phyloP scores from a whole-genome alignment of 2,329 filamentous ascomycete genomes.

The Pseudogymnoascus sp. region DNA sequence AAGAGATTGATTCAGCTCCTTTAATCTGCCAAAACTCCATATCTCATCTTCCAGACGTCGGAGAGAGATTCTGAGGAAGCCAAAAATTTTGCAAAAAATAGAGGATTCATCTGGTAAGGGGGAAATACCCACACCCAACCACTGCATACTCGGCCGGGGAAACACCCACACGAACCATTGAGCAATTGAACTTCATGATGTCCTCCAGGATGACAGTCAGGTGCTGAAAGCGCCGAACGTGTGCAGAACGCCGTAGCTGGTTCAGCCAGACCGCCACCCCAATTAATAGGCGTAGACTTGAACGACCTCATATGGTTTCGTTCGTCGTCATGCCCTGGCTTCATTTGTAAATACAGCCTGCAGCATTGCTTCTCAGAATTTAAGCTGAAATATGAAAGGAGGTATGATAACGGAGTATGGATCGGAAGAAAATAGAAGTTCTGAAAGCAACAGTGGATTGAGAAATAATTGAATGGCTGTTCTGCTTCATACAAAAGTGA shows the following conservation, averaged over 20 bases:
- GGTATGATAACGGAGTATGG: neutral
- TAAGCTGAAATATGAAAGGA: neutral
- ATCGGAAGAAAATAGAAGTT: neutral
- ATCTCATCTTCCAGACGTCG: neutral
- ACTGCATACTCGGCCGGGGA: neutral
- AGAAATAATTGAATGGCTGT: neutral
- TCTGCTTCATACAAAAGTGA: neutral
- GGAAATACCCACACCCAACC: neutral
- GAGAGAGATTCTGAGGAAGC: neutral
- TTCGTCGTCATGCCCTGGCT: neutral
- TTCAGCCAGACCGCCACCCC: neutral
- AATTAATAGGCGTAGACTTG: neutral
- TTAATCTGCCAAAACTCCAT: neutral
- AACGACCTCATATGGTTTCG: neutral
- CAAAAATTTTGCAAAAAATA: neutral
- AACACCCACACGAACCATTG: neutral
- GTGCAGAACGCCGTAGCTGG: neutral
- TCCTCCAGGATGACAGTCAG: neutral
- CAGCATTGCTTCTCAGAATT: neutral
- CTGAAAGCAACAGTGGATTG: neutral
- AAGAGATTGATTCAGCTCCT: neutral
- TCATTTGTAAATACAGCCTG: neutral
- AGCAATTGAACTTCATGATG: neutral
- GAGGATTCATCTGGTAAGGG: neutral
- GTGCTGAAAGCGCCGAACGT: neutral